Evolutionary conservation across 768 basidiomycete species (phyloP).

Genomic region (Hygrophoropsis aurantiaca): DNA sequence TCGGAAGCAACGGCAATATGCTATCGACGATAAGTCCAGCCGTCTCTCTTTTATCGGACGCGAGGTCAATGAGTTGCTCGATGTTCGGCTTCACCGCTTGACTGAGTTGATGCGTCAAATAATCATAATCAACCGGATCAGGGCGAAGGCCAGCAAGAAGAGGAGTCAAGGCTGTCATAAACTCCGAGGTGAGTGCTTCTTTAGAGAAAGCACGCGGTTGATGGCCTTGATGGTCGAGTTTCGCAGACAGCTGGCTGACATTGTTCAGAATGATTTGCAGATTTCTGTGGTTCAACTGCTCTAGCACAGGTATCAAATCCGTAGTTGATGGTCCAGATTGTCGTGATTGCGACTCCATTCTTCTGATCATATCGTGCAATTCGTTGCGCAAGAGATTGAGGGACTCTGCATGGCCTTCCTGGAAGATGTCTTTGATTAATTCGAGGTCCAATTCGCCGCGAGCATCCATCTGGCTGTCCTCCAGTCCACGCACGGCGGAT

Average conservation of each 20-base stretch:
- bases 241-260: slow-evolving; percentile 46
- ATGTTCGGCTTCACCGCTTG: slow-evolving; percentile 90
- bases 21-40: slow-evolving; percentile 77
- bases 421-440: slow-evolving; percentile 66
- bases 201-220: slow-evolving; percentile 35
- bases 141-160: slow-evolving; percentile 58
- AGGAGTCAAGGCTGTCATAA: slow-evolving; percentile 59
- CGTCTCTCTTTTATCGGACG: slow-evolving; percentile 87
- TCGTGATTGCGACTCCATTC: slow-evolving; percentile 32
- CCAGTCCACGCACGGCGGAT: slow-evolving; percentile 53
- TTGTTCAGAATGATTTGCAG: slow-evolving; percentile 60
- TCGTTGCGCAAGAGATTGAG: slow-evolving; percentile 58
- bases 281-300: slow-evolving; percentile 57
- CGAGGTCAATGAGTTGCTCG: slow-evolving; percentile 83
- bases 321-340: slow-evolving; percentile 13
- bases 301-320: slow-evolving; percentile 48
- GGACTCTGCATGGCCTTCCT: slow-evolving; percentile 66
- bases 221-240: slow-evolving; percentile 44
- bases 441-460: slow-evolving; percentile 79
- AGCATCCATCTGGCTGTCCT: slow-evolving; percentile 68
- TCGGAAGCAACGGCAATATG: slow-evolving; percentile 64
- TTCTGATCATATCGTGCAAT: slow-evolving; percentile 49
- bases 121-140: slow-evolving; percentile 77
- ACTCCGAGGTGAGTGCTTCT: slow-evolving; percentile 59
- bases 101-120: slow-evolving; percentile 68